These are phyloP conservation scores for Colletotrichum godetiae DNA, from an alignment of 2,329 filamentous ascomycete species.

Conservation along the genomic window DNA sequence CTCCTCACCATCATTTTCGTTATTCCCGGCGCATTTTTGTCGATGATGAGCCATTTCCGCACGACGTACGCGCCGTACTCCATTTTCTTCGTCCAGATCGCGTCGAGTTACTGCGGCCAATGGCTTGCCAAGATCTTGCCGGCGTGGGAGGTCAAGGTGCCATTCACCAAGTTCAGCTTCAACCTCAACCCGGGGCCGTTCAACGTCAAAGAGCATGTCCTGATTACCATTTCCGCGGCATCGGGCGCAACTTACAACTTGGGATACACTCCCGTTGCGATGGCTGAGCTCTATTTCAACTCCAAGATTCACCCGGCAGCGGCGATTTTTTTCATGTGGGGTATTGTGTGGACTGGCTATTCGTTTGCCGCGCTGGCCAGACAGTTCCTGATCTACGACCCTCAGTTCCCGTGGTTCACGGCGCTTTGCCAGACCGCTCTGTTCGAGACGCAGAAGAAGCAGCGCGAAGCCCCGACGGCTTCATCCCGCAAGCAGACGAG, in stretches of 20 bases:
- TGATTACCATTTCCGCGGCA: slow-evolving; percentile 61
- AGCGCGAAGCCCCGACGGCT: slow-evolving; percentile 60
- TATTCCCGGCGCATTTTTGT: slow-evolving; percentile 66
- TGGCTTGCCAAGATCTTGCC: slow-evolving; percentile 64
- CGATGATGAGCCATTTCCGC: slow-evolving; percentile 54
- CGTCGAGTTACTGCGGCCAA: slow-evolving; percentile 64
- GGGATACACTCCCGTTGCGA: slow-evolving; percentile 37
- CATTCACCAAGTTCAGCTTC: slow-evolving; percentile 60
- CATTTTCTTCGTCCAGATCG: slow-evolving; percentile 60
- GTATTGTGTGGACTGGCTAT: slow-evolving; percentile 67
- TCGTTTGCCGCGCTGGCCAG: slow-evolving; percentile 68
- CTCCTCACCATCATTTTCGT: slow-evolving; percentile 63
- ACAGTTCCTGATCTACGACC: slow-evolving; percentile 68
- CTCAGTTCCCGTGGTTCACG: slow-evolving; percentile 49
- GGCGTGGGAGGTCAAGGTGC: slow-evolving; percentile 56
- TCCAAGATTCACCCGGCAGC: slow-evolving; percentile 62
- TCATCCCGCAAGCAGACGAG: slow-evolving; percentile 64
- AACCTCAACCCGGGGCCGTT: slow-evolving; percentile 58
- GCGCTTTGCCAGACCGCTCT: slow-evolving; percentile 64
- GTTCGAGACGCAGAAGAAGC: slow-evolving; percentile 67
- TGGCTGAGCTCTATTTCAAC: slow-evolving; percentile 69
- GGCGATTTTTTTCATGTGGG: slow-evolving; percentile 70
- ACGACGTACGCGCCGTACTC: slow-evolving; percentile 46
- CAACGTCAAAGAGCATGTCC: slow-evolving; percentile 60
- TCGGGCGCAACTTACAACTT: slow-evolving; percentile 64